A percentile compares a stretch with the other conserved stretches of the same genome.
phyloP scores from a whole-genome alignment of 768 basidiomycete species.

The Russula virescens region DNA sequence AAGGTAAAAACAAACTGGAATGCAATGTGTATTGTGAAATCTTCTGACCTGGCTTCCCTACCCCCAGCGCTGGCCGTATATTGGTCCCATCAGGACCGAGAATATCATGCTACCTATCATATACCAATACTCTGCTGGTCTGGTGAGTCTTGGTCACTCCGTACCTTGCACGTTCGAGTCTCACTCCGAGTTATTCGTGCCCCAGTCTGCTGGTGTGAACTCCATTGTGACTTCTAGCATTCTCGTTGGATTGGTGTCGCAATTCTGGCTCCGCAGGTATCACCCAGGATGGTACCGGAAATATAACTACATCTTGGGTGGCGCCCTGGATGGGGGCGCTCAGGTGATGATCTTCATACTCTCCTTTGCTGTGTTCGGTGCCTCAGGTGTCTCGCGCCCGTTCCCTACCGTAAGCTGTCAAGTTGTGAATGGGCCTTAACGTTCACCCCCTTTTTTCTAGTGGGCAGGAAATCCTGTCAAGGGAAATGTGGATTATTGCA shows the following conservation, averaged over 20 bases:
- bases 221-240: slow-evolving; percentile 45
- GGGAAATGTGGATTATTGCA: slow-evolving; percentile 55
- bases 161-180: neutral
- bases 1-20: slow-evolving; percentile 32
- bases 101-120: slow-evolving; percentile 51
- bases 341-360: slow-evolving; percentile 61
- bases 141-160: slow-evolving; percentile 25
- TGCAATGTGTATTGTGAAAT: neutral
- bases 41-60: neutral
- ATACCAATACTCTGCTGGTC: slow-evolving; percentile 40
- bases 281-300: slow-evolving; percentile 51
- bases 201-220: slow-evolving; percentile 46
- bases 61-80: slow-evolving; percentile 46
- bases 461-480: slow-evolving; percentile 50
- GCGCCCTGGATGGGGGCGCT: slow-evolving; percentile 59
- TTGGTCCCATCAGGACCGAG: slow-evolving; percentile 45
- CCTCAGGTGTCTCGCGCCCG: slow-evolving; percentile 42
- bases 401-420: slow-evolving; percentile 37
- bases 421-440: neutral
- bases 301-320: slow-evolving; percentile 63
- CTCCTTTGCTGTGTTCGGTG: slow-evolving; percentile 63
- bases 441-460: neutral
- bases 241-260: slow-evolving; percentile 48
- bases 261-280: slow-evolving; percentile 32
- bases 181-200: neutral